Conservation (phyloP, 1,284 basidiomycete species). For the Volvariella surrecta region DNA sequence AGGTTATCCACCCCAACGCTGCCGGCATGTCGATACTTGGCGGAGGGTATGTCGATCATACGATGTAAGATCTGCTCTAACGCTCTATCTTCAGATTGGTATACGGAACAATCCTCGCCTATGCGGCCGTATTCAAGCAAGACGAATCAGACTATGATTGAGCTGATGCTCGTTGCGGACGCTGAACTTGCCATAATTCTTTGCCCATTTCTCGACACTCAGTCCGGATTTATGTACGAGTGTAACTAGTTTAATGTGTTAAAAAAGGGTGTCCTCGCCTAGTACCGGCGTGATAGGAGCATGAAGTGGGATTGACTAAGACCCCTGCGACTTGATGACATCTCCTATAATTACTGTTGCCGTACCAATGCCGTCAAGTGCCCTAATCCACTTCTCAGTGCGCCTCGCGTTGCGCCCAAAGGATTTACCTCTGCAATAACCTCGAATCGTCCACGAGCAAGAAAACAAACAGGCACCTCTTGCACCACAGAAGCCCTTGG, state of each 20-base stretch:
- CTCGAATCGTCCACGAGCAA: conserved; percentile 66
- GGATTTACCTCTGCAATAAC: conserved; percentile 49
- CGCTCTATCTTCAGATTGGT: conserved; percentile 51
- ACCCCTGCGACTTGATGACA: no score
- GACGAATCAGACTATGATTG: conserved; percentile 70
- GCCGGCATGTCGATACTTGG: conserved; percentile 93
- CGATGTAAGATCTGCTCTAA: conserved; percentile 9
- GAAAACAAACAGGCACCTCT: conserved; percentile 63
- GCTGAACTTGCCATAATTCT: no score
- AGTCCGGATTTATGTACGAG: conserved; percentile 9
- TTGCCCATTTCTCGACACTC: no score
- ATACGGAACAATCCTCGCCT: conserved; percentile 89
- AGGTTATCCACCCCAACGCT: conserved; percentile 79
- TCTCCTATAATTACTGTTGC: conserved; percentile 9
- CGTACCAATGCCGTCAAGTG: conserved; percentile 28
- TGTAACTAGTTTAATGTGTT: conserved; percentile 15
- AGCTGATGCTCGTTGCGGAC: no score
- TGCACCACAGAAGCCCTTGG: conserved; percentile 42
- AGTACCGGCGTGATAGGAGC: no score
- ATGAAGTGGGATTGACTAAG: no score
- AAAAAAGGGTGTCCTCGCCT: no score
- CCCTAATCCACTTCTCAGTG: conserved; percentile 24
- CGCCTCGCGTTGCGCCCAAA: conserved; percentile 15
- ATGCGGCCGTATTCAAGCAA: conserved; percentile 77
- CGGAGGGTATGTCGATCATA: conserved; percentile 55